Evolutionary conservation across 768 basidiomycete genomes (phyloP).

Genomic region (Lactarius trivialis): DNA sequence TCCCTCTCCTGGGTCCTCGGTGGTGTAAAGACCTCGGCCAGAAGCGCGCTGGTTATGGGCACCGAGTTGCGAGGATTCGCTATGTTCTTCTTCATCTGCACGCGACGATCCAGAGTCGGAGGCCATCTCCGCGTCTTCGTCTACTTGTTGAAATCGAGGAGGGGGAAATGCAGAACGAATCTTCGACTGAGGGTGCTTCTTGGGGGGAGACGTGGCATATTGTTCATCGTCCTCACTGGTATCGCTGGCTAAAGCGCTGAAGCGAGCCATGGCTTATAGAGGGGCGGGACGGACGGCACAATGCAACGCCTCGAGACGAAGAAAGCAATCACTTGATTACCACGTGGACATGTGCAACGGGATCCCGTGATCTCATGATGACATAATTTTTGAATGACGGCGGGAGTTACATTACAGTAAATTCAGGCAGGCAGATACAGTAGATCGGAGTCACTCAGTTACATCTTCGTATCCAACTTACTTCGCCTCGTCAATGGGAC

Average conservation of each 20-base stretch:
- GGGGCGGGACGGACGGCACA: not conserved
- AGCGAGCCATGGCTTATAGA: slow-evolving; percentile 20
- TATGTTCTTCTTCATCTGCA: slow-evolving; percentile 47
- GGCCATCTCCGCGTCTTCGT: slow-evolving; percentile 17
- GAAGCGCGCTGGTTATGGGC: not conserved
- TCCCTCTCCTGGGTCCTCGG: slow-evolving; percentile 38
- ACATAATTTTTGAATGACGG: no score
- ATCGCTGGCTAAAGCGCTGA: slow-evolving; percentile 23
- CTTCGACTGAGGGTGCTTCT: slow-evolving; percentile 5
- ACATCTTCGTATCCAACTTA: not conserved
- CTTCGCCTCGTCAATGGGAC: no score
- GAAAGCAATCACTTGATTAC: not conserved
- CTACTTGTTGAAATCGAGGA: not conserved
- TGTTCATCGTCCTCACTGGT: slow-evolving; percentile 22
- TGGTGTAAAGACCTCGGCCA: slow-evolving; percentile 8
- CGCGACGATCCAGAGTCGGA: slow-evolving; percentile 34
- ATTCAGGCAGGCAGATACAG: no score
- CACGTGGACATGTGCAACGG: not conserved
- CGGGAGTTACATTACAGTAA: no score
- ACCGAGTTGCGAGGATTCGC: slow-evolving; percentile 25
- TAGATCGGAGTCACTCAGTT: not conserved
- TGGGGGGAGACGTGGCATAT: slow-evolving; percentile 1
- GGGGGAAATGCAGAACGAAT: not conserved
- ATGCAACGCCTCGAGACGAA: not conserved
- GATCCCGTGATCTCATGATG: not conserved